Evolutionary conservation across 768 basidiomycete genomes (phyloP), one percentile per base, ranked within the genome.

Genomic region (Piloderma croceum): DNA sequence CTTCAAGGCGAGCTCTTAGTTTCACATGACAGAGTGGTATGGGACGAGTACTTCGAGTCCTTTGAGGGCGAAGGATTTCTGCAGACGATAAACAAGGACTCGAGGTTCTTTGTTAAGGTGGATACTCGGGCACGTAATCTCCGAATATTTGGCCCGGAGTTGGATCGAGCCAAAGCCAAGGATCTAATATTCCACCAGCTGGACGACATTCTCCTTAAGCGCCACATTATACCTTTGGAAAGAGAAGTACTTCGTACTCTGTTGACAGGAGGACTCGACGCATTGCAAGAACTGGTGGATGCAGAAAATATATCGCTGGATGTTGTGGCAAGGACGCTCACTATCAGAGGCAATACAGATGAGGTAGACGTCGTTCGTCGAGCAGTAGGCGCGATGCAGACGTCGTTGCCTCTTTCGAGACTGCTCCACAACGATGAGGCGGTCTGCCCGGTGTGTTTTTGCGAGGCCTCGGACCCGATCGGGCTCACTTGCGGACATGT

Each of bases 11-110:
- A 62, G 11, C 42, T 67, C 11, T 41, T 72, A 23, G 47, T 47
- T 11, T 55, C 60, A 1, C 63, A 67, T 3, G 57, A 54, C 0
- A 43, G 45, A 17, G 41, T 47, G 1, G 43, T 69, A 3, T 79
- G 77, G 76, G 69, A 74, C 36, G 67, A 69, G 13, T 73, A 71
- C 40, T 68, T 78, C 42, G 61, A 66, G 12, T 54, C 60, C n/a
- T 36, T 60, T n/a, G 68, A 64, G 42, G 69, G 73, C 29, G 40
- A 43, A 17, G 60, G 60, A 19, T 56, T 57, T 7, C 38, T 78
- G 21, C 61, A 65, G n/a, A 51, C 53, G 20, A 24, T 74, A 17
- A 68, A 68, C 44, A 31, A 47, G 7, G 57, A 62, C 11, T 54
- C 57, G 3, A 39, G 43, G 3, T 61, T 62, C 27, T 70, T 64